Evolutionary conservation across 106 monocot genomes (phyloP).

Genomic region (Allium fistulosum): DNA sequence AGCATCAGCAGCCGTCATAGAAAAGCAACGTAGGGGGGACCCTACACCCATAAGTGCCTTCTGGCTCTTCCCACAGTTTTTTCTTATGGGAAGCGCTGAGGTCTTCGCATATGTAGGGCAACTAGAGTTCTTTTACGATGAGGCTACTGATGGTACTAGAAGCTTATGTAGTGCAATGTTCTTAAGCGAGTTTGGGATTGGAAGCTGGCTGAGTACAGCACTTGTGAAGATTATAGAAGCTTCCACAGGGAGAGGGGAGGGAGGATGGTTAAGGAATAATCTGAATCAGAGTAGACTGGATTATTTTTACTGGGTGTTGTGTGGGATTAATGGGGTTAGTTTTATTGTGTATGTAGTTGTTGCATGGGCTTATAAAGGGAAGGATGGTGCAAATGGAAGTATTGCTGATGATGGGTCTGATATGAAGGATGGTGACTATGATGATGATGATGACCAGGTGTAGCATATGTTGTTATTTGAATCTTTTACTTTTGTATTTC

Average conservation of each 20-base stretch:
- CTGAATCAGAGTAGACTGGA: conserved; percentile 38
- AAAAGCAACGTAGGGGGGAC: conserved; percentile 16
- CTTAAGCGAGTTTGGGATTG: conserved; percentile 22
- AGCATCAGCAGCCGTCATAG: conserved; percentile 14
- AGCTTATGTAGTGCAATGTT: conserved; percentile 26
- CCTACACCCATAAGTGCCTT: conserved; percentile 12
- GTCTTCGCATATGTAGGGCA: conserved; percentile 46
- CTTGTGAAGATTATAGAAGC: conserved; percentile 19
- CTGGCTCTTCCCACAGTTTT: conserved; percentile 51
- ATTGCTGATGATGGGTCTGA: background rate
- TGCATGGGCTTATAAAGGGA: conserved; percentile 17
- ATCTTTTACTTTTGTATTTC: too few relatives aligned
- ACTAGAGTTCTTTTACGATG: conserved; percentile 52
- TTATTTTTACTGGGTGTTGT: conserved; percentile 38
- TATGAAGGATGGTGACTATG: background rate
- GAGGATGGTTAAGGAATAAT: conserved; percentile 30
- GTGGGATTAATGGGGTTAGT: conserved; percentile 21
- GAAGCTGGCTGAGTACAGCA: conserved; percentile 20
- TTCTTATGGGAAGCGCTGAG: conserved; percentile 32
- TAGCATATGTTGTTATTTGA: too few relatives aligned
- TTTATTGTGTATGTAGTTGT: conserved; percentile 24
- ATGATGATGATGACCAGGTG: background rate
- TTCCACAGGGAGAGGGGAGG: conserved; percentile 15
- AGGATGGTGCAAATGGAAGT: conserved; percentile 1
- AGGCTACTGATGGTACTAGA: conserved; percentile 38